These are phyloP conservation scores for Fusarium albosuccineum DNA, from an alignment of 2,329 filamentous ascomycete genomes.

Conservation along the genomic window DNA sequence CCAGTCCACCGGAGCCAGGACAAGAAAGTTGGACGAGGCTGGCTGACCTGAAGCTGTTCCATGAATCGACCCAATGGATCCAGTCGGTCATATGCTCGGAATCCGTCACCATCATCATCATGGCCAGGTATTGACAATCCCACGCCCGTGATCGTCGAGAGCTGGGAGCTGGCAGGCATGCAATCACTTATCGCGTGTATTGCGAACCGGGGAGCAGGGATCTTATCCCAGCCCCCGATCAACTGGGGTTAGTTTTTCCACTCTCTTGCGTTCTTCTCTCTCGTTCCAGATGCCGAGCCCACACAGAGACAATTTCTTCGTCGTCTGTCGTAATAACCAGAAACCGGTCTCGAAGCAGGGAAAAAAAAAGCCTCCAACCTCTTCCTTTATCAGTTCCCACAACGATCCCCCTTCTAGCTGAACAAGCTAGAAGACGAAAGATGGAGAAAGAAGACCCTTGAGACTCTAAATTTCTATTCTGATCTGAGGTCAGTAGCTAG, in stretches of 20 bases:
- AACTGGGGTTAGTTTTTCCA: no score
- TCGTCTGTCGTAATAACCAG: constrained; percentile 1
- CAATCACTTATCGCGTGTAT: constrained; percentile 12
- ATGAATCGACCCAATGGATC: constrained; percentile 5
- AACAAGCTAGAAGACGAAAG: constrained; percentile 18
- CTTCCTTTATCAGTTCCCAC: constrained; percentile 11
- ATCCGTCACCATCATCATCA: constrained; percentile 14
- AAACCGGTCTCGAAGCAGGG: background rate
- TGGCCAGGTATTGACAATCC: constrained; percentile 7
- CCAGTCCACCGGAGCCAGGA: constrained; percentile 17
- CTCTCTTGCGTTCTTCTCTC: no score
- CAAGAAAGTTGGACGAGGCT: constrained; percentile 30
- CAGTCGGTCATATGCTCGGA: constrained; percentile 25
- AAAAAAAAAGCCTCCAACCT: constrained; percentile 12
- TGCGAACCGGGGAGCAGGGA: constrained; percentile 26
- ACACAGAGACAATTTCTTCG: background rate
- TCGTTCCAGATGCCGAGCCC: constrained; percentile 1
- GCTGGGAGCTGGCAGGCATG: constrained; percentile 6
- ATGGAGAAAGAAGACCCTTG: constrained; percentile 15
- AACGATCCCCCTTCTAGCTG: constrained; percentile 16
- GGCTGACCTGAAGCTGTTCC: constrained; percentile 29
- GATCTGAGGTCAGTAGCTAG: constrained; percentile 25
- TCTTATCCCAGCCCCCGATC: constrained; percentile 11
- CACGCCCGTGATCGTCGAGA: constrained; percentile 22
- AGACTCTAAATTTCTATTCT: constrained; percentile 16